A percentile compares a stretch with the other conserved stretches of the same genome.
Conservation (phyloP, 202 grass and related monocot species). For the Cymbopogon flexuosus region DNA sequence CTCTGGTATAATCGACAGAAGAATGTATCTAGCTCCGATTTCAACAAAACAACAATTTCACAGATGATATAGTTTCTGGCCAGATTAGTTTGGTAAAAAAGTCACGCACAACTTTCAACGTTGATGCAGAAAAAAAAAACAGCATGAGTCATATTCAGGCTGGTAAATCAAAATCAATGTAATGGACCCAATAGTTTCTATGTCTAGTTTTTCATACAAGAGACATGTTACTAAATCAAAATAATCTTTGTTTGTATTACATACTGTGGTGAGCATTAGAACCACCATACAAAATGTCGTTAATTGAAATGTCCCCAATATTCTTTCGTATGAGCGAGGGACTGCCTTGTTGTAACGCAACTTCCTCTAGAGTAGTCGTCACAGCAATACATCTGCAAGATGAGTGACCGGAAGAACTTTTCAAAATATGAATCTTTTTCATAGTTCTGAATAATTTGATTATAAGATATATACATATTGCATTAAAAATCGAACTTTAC, state of each 20-base stretch:
- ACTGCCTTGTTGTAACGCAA: constrained; percentile 53
- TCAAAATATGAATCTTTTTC: constrained; percentile 1
- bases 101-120: constrained; percentile 8
- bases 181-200: neutral
- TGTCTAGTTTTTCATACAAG: constrained; percentile 33
- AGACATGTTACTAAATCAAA: constrained; percentile 33
- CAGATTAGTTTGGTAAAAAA: constrained; percentile 12
- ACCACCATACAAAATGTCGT: constrained; percentile 86
- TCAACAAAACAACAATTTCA: constrained; percentile 22
- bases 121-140: constrained; percentile 20
- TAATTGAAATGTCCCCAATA: constrained; percentile 87
- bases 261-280: constrained; percentile 70
- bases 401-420: constrained; percentile 26
- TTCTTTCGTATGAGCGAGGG: constrained; percentile 78
- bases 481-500: constrained; percentile 9
- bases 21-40: constrained; percentile 19
- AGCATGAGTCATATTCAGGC: constrained; percentile 24
- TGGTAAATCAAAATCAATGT: constrained; percentile 37
- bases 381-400: constrained; percentile 90
- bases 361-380: constrained; percentile 81
- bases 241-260: constrained; percentile 54
- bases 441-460: neutral
- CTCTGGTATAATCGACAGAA: constrained; percentile 28
- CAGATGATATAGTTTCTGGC: constrained; percentile 22
- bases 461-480: neutral